Base-by-base conservation (phyloP, 441 rosid genomes). In the Corymbia citriodora region DNA sequence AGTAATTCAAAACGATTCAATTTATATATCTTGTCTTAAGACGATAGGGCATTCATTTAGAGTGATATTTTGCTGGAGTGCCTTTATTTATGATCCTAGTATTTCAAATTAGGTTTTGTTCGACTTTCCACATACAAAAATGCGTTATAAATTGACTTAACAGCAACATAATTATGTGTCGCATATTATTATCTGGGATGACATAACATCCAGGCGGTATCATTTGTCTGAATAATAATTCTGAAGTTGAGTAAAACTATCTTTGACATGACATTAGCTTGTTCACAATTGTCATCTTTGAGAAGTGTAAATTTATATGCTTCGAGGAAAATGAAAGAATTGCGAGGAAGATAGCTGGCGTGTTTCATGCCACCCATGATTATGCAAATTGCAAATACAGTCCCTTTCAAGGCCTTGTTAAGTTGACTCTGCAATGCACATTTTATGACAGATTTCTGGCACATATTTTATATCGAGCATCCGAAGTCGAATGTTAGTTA, bases 301-400 rank as follows among this genome's bases (percentile, higher is more conserved):
- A 31, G 74, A 68, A 68, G 74, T n/a, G 74, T 68, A 31, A 68
- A 68, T n/a, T 68, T 68, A 68, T 68, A n/a, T 4, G 74, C 3
- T 31, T 68, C 23, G 74, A 68, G 74, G 74, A 16, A 68, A n/a
- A 68, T 68, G 33, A n/a, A 68, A 68, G 40, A 15, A 68, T 68
- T 68, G 74, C 21, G 11, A 68, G 40, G 19, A 68, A 16, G 40
- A 68, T n/a, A 68, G 17, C 11, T 31, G 40, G 40, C 74, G 33
- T 31, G 1, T 16, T 4, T 68, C 74, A 68, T 4, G 40, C 0
- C 74, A 8, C 1, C 31, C 31, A 68, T 9, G 97, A 96, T 89
- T 96, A 96, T 93, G 40, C 65, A 55, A 33, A 19, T 36, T 63
- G 50, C 19, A 29, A 4, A 49, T 1, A 31, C 40, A 8, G 40